phyloP scores from a whole-genome alignment of 2,329 filamentous ascomycete genomes.

The Phaeosphaeriaceae sp. region DNA sequence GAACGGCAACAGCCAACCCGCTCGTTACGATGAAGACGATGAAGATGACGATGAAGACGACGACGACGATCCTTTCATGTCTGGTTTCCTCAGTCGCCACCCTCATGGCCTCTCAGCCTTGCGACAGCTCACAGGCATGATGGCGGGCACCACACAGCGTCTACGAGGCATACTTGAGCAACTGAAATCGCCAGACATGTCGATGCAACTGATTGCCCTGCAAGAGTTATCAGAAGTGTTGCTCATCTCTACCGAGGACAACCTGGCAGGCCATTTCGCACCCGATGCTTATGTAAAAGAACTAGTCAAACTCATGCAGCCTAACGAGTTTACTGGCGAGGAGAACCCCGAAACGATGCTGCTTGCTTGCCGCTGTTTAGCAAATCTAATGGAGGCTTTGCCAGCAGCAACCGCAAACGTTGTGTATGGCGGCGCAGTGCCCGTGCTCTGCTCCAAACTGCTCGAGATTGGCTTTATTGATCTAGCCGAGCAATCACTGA shows the following conservation, averaged over 20 bases:
- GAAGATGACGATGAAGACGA: constrained; percentile 58
- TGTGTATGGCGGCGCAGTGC: constrained; percentile 95
- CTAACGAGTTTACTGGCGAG: constrained; percentile 81
- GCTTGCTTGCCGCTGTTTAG: constrained; percentile 90
- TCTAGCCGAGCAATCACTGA: constrained; percentile 93
- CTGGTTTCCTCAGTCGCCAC: constrained; percentile 69
- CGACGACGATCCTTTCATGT: constrained; percentile 65
- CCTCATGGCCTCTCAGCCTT: constrained; percentile 72
- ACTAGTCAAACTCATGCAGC: constrained; percentile 88
- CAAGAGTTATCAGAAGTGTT: constrained; percentile 93
- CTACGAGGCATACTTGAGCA: constrained; percentile 67
- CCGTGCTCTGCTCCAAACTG: constrained; percentile 91
- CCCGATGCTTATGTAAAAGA: constrained; percentile 96
- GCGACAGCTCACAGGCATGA: constrained; percentile 83
- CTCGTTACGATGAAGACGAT: constrained; percentile 58
- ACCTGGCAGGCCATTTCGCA: constrained; percentile 91
- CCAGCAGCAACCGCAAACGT: constrained; percentile 93
- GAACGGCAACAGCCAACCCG: constrained; percentile 54
- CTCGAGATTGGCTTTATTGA: constrained; percentile 98
- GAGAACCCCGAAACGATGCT: constrained; percentile 98
- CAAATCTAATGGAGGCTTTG: constrained; percentile 96
- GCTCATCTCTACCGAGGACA: constrained; percentile 95
- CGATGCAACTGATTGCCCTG: constrained; percentile 87
- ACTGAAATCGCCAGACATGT: constrained; percentile 81
- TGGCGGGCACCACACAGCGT: constrained; percentile 81